Evolutionary conservation across 768 basidiomycete species (phyloP).

Genomic region (Hygrocybe punicea): DNA sequence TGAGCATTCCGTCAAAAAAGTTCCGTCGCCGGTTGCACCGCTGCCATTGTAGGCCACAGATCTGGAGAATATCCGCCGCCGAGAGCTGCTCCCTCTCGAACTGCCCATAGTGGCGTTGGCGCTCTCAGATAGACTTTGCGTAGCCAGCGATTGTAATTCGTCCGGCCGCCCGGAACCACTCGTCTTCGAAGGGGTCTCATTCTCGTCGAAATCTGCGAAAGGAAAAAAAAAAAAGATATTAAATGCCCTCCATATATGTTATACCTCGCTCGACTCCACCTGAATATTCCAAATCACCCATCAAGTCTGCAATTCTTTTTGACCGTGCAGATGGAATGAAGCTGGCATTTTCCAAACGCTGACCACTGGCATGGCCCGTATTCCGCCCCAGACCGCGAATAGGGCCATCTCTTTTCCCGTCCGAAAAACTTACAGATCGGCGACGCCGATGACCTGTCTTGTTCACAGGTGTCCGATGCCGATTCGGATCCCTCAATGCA

Average conservation of each 20-base stretch:
- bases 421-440: slow-evolving; percentile 96
- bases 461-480: slow-evolving; percentile 55
- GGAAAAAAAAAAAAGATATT: neutral
- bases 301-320: slow-evolving; percentile 76
- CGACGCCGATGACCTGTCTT: slow-evolving; percentile 58
- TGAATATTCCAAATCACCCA: slow-evolving; percentile 67
- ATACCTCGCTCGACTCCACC: slow-evolving; percentile 40
- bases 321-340: slow-evolving; percentile 64
- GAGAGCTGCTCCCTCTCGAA: slow-evolving; percentile 27
- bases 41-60: slow-evolving; percentile 28
- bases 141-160: slow-evolving; percentile 45
- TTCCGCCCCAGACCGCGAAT: slow-evolving; percentile 56
- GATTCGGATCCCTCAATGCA: slow-evolving; percentile 52
- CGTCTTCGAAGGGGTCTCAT: slow-evolving; percentile 55
- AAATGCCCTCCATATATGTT: slow-evolving; percentile 4
- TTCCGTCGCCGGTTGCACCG: slow-evolving; percentile 40
- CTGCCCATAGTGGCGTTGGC: slow-evolving; percentile 18
- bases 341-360: slow-evolving; percentile 23
- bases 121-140: slow-evolving; percentile 38
- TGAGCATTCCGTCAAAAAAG: slow-evolving; percentile 91
- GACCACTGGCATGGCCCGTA: slow-evolving; percentile 26
- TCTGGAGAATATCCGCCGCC: slow-evolving; percentile 40
- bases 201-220: slow-evolving; percentile 39
- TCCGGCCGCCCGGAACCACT: slow-evolving; percentile 46
- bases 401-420: slow-evolving; percentile 87